Evolutionary conservation across 345 rosid species (phyloP), one percentile per base, ranked within the genome.

Genomic region (Clarkia xantiana): DNA sequence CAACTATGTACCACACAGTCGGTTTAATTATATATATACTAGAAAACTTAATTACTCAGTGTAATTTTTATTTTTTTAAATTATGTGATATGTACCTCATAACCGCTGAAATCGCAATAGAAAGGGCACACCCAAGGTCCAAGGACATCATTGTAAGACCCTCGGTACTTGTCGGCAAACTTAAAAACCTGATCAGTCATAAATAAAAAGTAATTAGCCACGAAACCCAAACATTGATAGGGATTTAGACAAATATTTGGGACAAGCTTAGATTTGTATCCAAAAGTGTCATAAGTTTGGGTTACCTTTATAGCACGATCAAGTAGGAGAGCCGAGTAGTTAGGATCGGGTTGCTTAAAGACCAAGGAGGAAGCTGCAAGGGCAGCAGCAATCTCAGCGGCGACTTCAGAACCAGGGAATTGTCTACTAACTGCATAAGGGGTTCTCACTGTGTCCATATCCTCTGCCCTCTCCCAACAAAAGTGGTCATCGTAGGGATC

Each of bases 401-500:
- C 71, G 16, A 86, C 77, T 47, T 86, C 94, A 0, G 96, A 79
- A 12, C 96, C 96, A 2, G 98, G 96, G 57, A 54, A 71, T 44
- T 65, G 60, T 16, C 57, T 42, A 23, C 69, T 72, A 11, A 86
- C 78, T 18, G 67, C 74, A 61, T 67, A 91, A 18, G 79, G 69
- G 47, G 76, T 86, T 53, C 94, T 67, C 4, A 74, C 59, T 0
- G 91, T 83, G 70, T 86, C 96, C 95, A 90, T 90, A 65, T 90
- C 97, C 70, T 90, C 97, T 10, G 97, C 94, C 66, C 97, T 82
- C 56, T 83, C 84, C 94, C 96, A 86, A 65, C 94, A 86, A 51
- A 63, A 54, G 61, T 83, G 94, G 22, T 83, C 96, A n/a, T 65
- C 18, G 49, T 63, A 54, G 15, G 83, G 83, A 14, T 83, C 83